These are phyloP conservation scores for Pythium plurisporium DNA, from an alignment of 352 stramenopile genomes.

Conservation along the genomic window DNA sequence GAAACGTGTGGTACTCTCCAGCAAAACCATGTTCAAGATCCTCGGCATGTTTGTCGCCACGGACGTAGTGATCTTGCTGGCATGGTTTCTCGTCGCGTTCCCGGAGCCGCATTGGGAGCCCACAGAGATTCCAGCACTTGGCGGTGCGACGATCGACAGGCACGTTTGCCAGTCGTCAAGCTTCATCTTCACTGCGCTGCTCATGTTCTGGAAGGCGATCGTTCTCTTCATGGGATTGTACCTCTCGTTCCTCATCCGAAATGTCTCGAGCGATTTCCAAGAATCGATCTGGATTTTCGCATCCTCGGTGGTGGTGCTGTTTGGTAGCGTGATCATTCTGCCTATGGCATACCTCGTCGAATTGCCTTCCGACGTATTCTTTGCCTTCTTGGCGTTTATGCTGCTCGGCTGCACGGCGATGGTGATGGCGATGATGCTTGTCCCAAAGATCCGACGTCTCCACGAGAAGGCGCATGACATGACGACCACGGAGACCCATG, in stretches of 20 bases:
- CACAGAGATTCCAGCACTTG: background rate
- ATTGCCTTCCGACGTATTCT: conserved; percentile 22
- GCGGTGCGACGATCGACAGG: background rate
- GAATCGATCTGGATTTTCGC: conserved; percentile 41
- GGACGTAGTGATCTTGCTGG: conserved; percentile 25
- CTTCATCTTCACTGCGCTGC: conserved; percentile 27
- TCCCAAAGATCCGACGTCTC: conserved; percentile 22
- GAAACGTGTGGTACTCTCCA: conserved; percentile 24
- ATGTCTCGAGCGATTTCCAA: conserved; percentile 43
- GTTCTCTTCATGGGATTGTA: conserved; percentile 28
- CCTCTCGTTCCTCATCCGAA: conserved; percentile 21
- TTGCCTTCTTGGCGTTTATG: conserved; percentile 17
- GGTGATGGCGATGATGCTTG: conserved; percentile 26
- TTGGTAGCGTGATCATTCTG: conserved; percentile 26
- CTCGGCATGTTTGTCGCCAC: conserved; percentile 16
- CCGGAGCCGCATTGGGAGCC: conserved; percentile 5
- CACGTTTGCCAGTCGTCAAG: conserved; percentile 21
- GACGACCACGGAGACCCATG: background rate
- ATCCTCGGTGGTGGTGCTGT: conserved; percentile 35
- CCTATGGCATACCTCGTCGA: conserved; percentile 39
- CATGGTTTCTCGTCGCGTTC: conserved; percentile 26
- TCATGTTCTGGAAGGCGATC: conserved; percentile 39
- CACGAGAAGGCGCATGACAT: conserved; percentile 14
- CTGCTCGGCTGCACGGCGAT: conserved; percentile 17
- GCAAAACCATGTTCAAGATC: conserved; percentile 19